Conservation (phyloP, 495 filamentous ascomycete species). For the Opeltia flavorubescens region DNA sequence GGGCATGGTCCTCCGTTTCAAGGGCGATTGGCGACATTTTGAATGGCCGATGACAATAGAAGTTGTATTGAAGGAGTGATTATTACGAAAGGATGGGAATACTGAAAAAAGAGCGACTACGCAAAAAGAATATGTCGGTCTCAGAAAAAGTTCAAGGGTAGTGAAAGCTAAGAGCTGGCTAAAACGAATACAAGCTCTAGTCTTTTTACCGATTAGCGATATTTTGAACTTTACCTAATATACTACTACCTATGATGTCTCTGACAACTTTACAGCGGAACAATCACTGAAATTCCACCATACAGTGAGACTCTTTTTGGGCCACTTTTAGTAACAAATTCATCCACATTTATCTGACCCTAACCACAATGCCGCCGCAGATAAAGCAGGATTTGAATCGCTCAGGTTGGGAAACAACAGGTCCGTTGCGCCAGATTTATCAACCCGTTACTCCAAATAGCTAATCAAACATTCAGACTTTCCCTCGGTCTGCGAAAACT, state of each 20-base stretch:
- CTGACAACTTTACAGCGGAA: no score
- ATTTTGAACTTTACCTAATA: no score
- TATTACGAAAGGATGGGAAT: constrained; percentile 6
- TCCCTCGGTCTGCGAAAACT: constrained; percentile 55
- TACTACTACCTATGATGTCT: no score
- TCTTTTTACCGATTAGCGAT: no score
- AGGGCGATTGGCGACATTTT: constrained; percentile 61
- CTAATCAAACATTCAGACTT: constrained; percentile 23
- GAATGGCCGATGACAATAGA: constrained; percentile 12
- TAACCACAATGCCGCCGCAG: constrained; percentile 43
- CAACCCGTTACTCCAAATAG: constrained; percentile 22
- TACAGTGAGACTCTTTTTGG: neutral
- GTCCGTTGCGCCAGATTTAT: constrained; percentile 51
- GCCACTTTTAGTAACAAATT: neutral
- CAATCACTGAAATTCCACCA: neutral
- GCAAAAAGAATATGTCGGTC: neutral
- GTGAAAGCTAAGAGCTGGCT: no score
- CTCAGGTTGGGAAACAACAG: constrained; percentile 89
- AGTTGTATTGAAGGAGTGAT: constrained; percentile 1
- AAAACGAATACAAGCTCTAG: neutral
- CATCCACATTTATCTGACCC: neutral
- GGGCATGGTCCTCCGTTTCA: constrained; percentile 71
- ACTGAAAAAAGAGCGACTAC: neutral
- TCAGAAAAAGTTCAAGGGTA: neutral
- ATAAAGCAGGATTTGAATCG: constrained; percentile 96